A percentile compares a stretch with the other conserved stretches of the same genome.
These are phyloP conservation scores for Sesbania bispinosa DNA, from an alignment of 306 rosid genomes.

Conservation along the genomic window DNA sequence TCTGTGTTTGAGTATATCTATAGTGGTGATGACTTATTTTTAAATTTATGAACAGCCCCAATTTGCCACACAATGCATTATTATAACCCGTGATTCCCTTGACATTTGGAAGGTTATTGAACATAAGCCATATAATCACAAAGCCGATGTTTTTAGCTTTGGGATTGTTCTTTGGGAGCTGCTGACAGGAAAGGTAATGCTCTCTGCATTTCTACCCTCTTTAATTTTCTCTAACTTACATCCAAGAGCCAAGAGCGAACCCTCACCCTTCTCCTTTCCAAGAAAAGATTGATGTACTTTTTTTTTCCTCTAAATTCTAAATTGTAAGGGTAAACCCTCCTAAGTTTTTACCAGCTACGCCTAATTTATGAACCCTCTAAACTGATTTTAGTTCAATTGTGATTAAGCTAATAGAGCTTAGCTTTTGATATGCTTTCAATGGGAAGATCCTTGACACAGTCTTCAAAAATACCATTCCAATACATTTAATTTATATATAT, in stretches of 20 bases:
- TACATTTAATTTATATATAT: too few relatives aligned
- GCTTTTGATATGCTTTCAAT: background rate
- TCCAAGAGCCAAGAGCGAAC: too few relatives aligned
- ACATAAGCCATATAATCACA: constrained; percentile 70
- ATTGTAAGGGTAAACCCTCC: background rate
- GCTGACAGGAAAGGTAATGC: constrained; percentile 77
- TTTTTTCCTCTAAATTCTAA: background rate
- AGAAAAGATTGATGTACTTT: background rate
- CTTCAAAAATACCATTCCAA: too few relatives aligned
- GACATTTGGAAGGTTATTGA: constrained; percentile 61
- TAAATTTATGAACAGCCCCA: background rate
- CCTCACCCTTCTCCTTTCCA: too few relatives aligned
- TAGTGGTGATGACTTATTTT: background rate
- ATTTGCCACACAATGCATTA: background rate
- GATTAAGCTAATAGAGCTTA: background rate
- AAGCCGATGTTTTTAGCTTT: constrained; percentile 77
- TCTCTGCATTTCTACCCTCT: too few relatives aligned
- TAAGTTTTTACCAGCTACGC: background rate
- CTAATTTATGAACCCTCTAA: background rate
- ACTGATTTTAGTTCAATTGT: background rate
- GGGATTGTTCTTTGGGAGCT: constrained; percentile 77
- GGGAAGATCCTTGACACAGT: too few relatives aligned
- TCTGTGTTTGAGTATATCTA: constrained; percentile 24
- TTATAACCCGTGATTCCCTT: constrained; percentile 27
- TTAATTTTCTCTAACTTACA: too few relatives aligned